These are phyloP conservation scores for Orbilia ellipsospora DNA, from an alignment of 2,329 filamentous ascomycete species.

Conservation along the genomic window DNA sequence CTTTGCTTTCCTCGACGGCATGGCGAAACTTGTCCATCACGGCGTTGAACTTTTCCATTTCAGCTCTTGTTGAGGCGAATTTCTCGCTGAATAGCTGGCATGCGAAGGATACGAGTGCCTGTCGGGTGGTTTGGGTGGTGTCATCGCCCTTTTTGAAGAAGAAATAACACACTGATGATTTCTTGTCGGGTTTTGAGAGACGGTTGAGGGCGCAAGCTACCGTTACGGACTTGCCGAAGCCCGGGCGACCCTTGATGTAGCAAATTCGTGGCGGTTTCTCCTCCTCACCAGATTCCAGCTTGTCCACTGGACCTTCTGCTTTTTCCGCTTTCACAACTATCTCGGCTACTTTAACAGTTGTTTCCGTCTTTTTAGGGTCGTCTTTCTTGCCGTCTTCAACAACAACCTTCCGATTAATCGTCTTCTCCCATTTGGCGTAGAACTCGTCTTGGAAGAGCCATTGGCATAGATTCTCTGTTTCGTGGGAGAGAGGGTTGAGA, in stretches of 20 bases:
- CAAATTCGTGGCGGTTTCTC: slow-evolving; percentile 47
- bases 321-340: slow-evolving; percentile 18
- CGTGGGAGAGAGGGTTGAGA: slow-evolving; percentile 42
- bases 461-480: slow-evolving; percentile 47
- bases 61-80: slow-evolving; percentile 24
- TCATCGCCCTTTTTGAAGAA: slow-evolving; percentile 54
- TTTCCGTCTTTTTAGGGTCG: slow-evolving; percentile 2
- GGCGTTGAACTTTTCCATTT: slow-evolving; percentile 47
- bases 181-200: slow-evolving; percentile 43
- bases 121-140: slow-evolving; percentile 30
- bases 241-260: slow-evolving; percentile 49
- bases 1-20: slow-evolving; percentile 3
- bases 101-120: slow-evolving; percentile 27
- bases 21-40: slow-evolving; percentile 29
- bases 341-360: neutral
- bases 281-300: slow-evolving; percentile 1
- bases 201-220: slow-evolving; percentile 43
- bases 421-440: slow-evolving; percentile 41
- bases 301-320: neutral
- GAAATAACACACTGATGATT: slow-evolving; percentile 46
- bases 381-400: neutral
- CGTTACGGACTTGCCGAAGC: slow-evolving; percentile 49
- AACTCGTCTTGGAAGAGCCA: slow-evolving; percentile 45
- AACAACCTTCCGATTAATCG: neutral
- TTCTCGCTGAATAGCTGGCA: slow-evolving; percentile 47